Conservation (phyloP, 371 early-diverging fungal species). For the Rhizopus stolonifer region DNA sequence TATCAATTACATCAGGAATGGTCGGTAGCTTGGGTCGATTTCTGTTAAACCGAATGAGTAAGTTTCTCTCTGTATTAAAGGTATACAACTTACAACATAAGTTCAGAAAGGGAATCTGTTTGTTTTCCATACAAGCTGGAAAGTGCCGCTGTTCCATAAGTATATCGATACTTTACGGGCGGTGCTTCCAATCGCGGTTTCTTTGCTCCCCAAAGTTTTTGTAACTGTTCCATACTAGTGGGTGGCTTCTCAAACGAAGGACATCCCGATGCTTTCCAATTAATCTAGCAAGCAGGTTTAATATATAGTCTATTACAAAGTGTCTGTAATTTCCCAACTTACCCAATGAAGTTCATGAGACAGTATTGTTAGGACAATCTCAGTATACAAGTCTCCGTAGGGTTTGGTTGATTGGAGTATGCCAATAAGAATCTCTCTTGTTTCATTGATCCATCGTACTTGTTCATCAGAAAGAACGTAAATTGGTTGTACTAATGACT, state of each 20-base stretch:
- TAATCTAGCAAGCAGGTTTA: conserved; percentile 37
- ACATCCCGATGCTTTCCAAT: conserved; percentile 53
- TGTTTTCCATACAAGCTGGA: conserved; percentile 32
- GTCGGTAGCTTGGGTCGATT: conserved; percentile 28
- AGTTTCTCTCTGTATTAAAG: neutral
- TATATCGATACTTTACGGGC: conserved; percentile 27
- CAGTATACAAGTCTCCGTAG: conserved; percentile 47
- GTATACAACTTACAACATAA: conserved; percentile 36
- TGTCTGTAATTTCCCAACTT: neutral
- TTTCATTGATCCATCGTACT: conserved; percentile 35
- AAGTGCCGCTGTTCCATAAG: conserved; percentile 38
- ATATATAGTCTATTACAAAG: no score
- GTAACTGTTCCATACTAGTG: conserved; percentile 20
- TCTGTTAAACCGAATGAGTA: conserved; percentile 7
- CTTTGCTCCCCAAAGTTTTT: conserved; percentile 20
- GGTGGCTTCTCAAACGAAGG: conserved; percentile 47
- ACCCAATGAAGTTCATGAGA: conserved; percentile 49
- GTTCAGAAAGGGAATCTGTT: conserved; percentile 13
- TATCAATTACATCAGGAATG: conserved; percentile 28
- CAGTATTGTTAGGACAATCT: conserved; percentile 39
- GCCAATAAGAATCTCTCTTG: conserved; percentile 16
- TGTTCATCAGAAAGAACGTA: conserved; percentile 38
- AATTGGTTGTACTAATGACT: conserved; percentile 31
- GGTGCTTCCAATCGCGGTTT: conserved; percentile 25
- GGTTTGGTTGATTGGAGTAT: conserved; percentile 38